Evolutionary conservation across 2,329 filamentous ascomycete genomes (phyloP), one percentile per base, ranked within the genome.

Genomic region (Talaromyces sp.): DNA sequence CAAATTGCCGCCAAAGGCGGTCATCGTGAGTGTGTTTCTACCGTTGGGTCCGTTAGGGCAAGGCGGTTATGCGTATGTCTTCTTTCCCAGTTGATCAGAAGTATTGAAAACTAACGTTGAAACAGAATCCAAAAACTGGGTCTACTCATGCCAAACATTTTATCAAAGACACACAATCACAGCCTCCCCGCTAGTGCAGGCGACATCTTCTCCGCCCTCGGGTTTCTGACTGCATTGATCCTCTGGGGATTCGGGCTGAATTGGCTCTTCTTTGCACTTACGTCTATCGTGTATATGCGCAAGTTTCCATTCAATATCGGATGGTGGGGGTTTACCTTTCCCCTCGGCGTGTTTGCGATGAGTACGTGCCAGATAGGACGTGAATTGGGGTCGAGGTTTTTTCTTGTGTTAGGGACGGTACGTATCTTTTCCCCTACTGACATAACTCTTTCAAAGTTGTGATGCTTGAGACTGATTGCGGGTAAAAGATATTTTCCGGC

Each of bases 21-120:
- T 88, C 61, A 87, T 91, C 48, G 86, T 90, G 9, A 88, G 83
- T 2, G 84, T 86, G 1, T 90, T 90, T 69, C 76, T 91, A 0
- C 88, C 88, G 1, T 77, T 90, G 0, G 87, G 88, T 0, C 87
- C 88, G 0, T 74, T 90, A 1, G 87, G 87, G 0, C 86, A 88
- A 71, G 88, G 87, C 14, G 86, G 85, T 1, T 90, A 84, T 69
- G 83, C 79, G 68, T 75, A 70, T 60, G 71, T 66, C 63, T 18
- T 35, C 8, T 6, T 16, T 5, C 12, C 1, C 1, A 7, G n/a
- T n/a, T n/a, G 4, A 1, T 23, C 18, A 6, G 11, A 12, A 8
- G 11, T 35, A 21, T 35, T 21, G 25, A 4, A 18, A 14, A 42
- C 23, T 57, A n/a, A 57, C 14, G 9, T 5, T 12, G 35, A 1